Conservation (phyloP, 1,139 yeast species). For the Hyphopichia burtonii region DNA sequence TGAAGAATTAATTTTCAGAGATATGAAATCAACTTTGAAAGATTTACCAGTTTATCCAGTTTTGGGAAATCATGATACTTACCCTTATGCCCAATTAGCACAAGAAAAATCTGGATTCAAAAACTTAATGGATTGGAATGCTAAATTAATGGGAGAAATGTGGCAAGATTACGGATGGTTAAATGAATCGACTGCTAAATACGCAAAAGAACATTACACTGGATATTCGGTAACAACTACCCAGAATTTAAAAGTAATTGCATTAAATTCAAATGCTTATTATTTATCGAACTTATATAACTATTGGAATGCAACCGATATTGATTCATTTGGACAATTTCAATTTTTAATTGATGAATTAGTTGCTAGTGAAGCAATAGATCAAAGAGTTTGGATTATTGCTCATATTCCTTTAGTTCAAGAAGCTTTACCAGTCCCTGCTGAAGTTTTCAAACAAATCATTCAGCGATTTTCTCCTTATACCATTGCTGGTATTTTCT, state of each 20-base stretch:
- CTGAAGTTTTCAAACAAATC: slow-evolving; percentile 23
- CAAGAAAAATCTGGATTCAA: slow-evolving; percentile 15
- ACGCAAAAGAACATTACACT: slow-evolving; percentile 27
- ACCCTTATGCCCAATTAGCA: slow-evolving; percentile 28
- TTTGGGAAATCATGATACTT: slow-evolving; percentile 26
- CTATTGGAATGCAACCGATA: slow-evolving; percentile 18
- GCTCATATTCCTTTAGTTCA: slow-evolving; percentile 26
- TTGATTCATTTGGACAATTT: slow-evolving; percentile 30
- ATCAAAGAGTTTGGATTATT: slow-evolving; percentile 34
- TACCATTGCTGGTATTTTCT: slow-evolving; percentile 32
- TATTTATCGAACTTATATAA: slow-evolving; percentile 24
- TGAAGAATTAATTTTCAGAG: slow-evolving; percentile 17
- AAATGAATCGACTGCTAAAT: slow-evolving; percentile 24
- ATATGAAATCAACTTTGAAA: slow-evolving; percentile 20
- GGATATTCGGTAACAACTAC: slow-evolving; percentile 25
- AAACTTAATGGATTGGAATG: slow-evolving; percentile 25
- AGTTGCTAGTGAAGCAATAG: slow-evolving; percentile 23
- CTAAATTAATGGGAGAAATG: slow-evolving; percentile 17
- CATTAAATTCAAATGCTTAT: slow-evolving; percentile 32
- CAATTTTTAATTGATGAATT: slow-evolving; percentile 28
- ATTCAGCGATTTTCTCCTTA: slow-evolving; percentile 32
- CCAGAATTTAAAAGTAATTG: slow-evolving; percentile 28
- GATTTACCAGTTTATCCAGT: slow-evolving; percentile 25
- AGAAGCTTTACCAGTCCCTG: slow-evolving; percentile 25
- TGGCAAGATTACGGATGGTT: slow-evolving; percentile 43